These are phyloP conservation scores for Colletotrichum sp. DNA, from an alignment of 2,329 filamentous ascomycete species.

Conservation along the genomic window DNA sequence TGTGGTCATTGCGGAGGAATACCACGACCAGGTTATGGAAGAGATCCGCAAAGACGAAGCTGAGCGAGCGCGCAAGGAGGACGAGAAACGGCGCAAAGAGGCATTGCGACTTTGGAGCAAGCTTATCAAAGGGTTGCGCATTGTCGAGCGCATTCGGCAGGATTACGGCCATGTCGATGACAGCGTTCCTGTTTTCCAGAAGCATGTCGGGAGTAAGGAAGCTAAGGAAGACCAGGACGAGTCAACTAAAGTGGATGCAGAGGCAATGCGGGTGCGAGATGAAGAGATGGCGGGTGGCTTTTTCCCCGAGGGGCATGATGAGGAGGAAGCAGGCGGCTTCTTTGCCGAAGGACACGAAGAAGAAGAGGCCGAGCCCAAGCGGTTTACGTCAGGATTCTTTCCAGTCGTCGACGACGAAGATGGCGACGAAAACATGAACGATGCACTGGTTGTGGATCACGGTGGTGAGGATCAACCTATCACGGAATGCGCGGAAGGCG, in stretches of 20 bases:
- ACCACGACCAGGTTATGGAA: slow-evolving; percentile 76
- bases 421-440: slow-evolving; percentile 36
- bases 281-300: slow-evolving; percentile 67
- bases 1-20: slow-evolving; percentile 84
- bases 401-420: slow-evolving; percentile 50
- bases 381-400: slow-evolving; percentile 52
- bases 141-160: slow-evolving; percentile 75
- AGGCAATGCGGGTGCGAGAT: slow-evolving; percentile 35
- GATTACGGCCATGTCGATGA: slow-evolving; percentile 74
- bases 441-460: slow-evolving; percentile 39
- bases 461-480: not conserved
- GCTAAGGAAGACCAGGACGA: not conserved
- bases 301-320: slow-evolving; percentile 60
- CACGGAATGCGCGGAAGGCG: not conserved
- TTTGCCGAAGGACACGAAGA: slow-evolving; percentile 61
- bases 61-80: slow-evolving; percentile 78
- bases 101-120: slow-evolving; percentile 83
- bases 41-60: slow-evolving; percentile 80
- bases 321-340: slow-evolving; percentile 61
- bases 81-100: slow-evolving; percentile 79
- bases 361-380: slow-evolving; percentile 42
- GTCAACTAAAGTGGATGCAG: slow-evolving; percentile 16
- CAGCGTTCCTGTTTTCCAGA: slow-evolving; percentile 58
- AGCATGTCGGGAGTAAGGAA: slow-evolving; percentile 33
- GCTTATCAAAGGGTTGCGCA: slow-evolving; percentile 84